Conservation (phyloP, 169 alveolate species). For the Cyclospora cayetanensis region DNA sequence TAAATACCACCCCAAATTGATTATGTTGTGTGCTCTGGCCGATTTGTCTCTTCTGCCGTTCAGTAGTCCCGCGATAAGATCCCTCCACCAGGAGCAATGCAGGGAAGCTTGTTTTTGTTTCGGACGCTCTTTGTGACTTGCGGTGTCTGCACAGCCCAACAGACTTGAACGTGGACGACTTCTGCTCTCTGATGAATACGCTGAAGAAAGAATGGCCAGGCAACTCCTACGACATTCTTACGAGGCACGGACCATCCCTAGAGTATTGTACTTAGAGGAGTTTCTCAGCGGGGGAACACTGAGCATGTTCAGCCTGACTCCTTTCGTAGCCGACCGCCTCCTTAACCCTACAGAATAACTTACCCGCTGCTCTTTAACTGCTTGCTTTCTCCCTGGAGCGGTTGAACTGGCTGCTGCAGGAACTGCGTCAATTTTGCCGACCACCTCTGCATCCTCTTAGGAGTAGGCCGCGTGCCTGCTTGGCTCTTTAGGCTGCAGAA, state of each 20-base stretch:
- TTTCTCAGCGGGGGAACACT: too few species aligned
- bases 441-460: conserved; percentile 32
- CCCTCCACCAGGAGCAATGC: too few species aligned
- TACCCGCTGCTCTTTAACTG: not conserved
- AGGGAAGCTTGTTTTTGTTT: too few species aligned
- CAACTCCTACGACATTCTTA: conserved; percentile 43
- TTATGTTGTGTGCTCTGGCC: too few species aligned
- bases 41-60: too few species aligned
- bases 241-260: too few species aligned
- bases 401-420: conserved; percentile 21
- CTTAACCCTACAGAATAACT: not conserved
- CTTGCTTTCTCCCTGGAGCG: not conserved
- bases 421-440: conserved; percentile 65
- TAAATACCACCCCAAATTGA: too few species aligned
- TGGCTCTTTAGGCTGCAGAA: conserved; percentile 57
- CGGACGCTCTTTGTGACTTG: too few species aligned
- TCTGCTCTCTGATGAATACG: not conserved
- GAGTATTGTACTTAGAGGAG: too few species aligned
- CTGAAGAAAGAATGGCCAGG: conserved; percentile 62
- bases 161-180: not conserved
- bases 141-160: conserved; percentile 3
- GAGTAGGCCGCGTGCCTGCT: conserved; percentile 50
- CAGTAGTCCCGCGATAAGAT: too few species aligned
- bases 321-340: not conserved
- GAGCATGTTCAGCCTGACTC: too few species aligned